Conservation (phyloP, 208 protist genomes). For the Acanthamoeba royreba region DNA sequence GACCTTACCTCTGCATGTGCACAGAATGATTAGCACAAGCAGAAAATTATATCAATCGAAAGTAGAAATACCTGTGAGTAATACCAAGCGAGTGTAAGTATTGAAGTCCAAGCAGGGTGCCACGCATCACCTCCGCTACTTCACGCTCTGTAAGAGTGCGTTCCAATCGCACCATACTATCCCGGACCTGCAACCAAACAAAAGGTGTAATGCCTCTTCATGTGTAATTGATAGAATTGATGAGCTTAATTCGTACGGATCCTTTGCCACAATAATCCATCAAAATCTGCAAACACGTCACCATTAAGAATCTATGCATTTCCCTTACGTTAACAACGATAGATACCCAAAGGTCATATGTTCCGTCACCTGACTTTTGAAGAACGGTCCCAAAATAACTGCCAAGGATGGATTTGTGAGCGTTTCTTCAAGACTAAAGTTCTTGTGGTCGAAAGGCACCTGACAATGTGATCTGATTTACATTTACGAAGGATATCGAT, state of each 20-base stretch:
- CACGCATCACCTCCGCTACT: background rate
- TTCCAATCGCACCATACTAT: background rate
- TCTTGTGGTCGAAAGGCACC: background rate
- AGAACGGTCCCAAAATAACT: constrained; percentile 8
- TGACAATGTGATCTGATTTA: background rate
- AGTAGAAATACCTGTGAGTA: background rate
- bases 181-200: background rate
- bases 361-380: background rate
- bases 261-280: constrained; percentile 46
- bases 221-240: background rate
- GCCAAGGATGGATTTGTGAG: background rate
- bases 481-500: constrained; percentile 7
- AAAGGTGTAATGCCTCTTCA: background rate
- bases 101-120: background rate
- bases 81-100: constrained; percentile 25
- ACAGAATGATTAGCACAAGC: too few species aligned
- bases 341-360: constrained; percentile 4
- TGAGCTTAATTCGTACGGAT: background rate
- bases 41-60: too few species aligned
- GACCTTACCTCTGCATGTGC: too few species aligned
- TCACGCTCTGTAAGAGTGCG: background rate
- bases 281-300: background rate
- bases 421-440: background rate
- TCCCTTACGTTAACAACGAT: background rate
- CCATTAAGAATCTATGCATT: background rate